These are phyloP conservation scores for Mycena floridula DNA, from an alignment of 768 basidiomycete species.

Conservation along the genomic window DNA sequence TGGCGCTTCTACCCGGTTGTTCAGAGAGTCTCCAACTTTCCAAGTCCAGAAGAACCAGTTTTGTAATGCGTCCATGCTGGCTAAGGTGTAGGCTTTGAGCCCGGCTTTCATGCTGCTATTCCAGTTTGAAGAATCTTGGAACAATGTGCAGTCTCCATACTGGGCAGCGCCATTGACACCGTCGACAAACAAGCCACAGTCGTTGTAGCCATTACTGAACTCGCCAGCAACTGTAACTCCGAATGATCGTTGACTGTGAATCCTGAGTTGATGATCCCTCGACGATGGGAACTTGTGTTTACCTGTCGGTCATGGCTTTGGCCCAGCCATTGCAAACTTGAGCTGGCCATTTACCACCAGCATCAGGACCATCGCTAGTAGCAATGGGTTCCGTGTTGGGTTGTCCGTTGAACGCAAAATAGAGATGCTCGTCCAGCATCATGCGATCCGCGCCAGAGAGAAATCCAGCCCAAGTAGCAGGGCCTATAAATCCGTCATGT, in stretches of 20 bases:
- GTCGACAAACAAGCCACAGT: conserved; percentile 49
- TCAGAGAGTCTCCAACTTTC: conserved; percentile 64
- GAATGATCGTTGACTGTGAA: conserved; percentile 36
- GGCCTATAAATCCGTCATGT: conserved; percentile 39
- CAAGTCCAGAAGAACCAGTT: conserved; percentile 79
- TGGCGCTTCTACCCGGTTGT: conserved; percentile 50
- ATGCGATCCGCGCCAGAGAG: conserved; percentile 53
- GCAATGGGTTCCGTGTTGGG: conserved; percentile 27
- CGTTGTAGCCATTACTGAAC: conserved; percentile 62
- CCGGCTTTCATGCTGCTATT: conserved; percentile 10
- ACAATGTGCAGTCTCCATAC: conserved; percentile 9
- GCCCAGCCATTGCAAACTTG: conserved; percentile 59
- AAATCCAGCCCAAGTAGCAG: conserved; percentile 39
- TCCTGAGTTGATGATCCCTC: neutral
- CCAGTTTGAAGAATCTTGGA: conserved; percentile 44
- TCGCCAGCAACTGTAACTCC: conserved; percentile 75
- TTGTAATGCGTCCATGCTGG: conserved; percentile 56
- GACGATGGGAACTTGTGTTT: conserved; percentile 19
- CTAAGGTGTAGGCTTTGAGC: conserved; percentile 9
- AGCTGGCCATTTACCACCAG: conserved; percentile 40
- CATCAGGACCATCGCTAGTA: conserved; percentile 17
- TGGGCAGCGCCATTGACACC: conserved; percentile 22
- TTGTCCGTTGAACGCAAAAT: conserved; percentile 50
- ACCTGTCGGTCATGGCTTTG: conserved; percentile 43
- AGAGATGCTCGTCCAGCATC: conserved; percentile 67